phyloP scores from a whole-genome alignment of 306 rosid genomes.

The Cyclanthera cordifolia region DNA sequence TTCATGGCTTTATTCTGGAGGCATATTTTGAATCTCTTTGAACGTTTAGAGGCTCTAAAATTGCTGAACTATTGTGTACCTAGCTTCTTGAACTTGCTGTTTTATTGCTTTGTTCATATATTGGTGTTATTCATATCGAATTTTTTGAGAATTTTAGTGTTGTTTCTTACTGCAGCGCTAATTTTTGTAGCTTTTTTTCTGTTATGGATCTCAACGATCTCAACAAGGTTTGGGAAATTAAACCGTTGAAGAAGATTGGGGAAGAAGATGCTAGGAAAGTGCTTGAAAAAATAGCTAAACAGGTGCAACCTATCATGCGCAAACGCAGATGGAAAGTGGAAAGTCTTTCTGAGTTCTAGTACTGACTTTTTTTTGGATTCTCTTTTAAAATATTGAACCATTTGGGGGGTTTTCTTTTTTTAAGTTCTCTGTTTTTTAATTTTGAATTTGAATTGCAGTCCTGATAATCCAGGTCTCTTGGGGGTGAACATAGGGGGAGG shows the following conservation, averaged over 20 bases:
- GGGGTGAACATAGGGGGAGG: conserved; percentile 48
- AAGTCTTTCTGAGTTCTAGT: conserved; percentile 50
- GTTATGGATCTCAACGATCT: conserved; percentile 45
- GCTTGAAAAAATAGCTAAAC: conserved; percentile 38
- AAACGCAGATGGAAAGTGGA: conserved; percentile 44
- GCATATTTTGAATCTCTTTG: neutral
- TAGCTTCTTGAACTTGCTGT: neutral
- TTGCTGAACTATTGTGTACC: neutral
- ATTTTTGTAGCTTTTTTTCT: neutral
- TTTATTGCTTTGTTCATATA: neutral
- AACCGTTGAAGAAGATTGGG: conserved; percentile 34
- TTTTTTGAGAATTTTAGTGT: neutral
- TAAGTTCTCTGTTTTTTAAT: neutral
- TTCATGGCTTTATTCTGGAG: neutral
- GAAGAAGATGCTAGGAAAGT: conserved; percentile 40
- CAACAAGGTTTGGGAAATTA: conserved; percentile 58
- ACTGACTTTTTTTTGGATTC: neutral
- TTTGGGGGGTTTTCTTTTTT: neutral
- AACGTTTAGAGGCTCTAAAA: neutral
- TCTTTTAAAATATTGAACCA: neutral
- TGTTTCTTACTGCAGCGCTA: neutral
- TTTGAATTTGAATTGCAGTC: conserved; percentile 29
- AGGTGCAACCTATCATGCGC: conserved; percentile 49
- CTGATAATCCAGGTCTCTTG: conserved; percentile 41
- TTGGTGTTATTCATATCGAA: neutral